phyloP scores from a whole-genome alignment of 371 early-diverging fungal genomes.

The Actinomucor elegans region DNA sequence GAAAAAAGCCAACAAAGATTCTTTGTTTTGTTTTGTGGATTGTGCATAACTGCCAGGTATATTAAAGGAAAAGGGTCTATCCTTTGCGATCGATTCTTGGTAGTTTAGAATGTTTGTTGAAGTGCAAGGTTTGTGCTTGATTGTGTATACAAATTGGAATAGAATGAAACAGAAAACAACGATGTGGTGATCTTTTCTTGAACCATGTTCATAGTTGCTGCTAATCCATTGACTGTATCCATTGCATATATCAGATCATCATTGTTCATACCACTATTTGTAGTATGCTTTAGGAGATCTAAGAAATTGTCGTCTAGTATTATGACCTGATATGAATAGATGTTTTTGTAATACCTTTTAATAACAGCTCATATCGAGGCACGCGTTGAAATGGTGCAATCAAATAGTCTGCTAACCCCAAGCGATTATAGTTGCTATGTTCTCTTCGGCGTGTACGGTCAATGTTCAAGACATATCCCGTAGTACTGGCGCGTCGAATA shows the following conservation, averaged over 20 bases:
- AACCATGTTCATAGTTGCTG: slow-evolving; percentile 16
- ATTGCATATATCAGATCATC: slow-evolving; percentile 7
- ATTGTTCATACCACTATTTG: not conserved
- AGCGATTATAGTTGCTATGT: slow-evolving; percentile 27
- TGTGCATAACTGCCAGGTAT: no score
- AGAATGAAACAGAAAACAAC: not conserved
- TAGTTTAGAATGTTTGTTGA: no score
- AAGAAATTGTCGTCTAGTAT: not conserved
- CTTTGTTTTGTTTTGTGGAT: no score
- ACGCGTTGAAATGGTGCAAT: slow-evolving; percentile 47
- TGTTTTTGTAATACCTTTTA: slow-evolving; percentile 33
- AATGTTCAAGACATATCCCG: slow-evolving; percentile 33
- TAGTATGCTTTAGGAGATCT: slow-evolving; percentile 27
- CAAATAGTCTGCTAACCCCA: slow-evolving; percentile 42
- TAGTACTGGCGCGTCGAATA: slow-evolving; percentile 36
- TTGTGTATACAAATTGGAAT: not conserved
- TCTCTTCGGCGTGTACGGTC: slow-evolving; percentile 31
- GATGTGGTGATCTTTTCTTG: slow-evolving; percentile 9
- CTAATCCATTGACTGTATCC: slow-evolving; percentile 17
- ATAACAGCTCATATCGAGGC: slow-evolving; percentile 42
- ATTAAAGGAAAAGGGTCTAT: no score
- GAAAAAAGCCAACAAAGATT: no score
- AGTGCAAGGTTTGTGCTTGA: not conserved
- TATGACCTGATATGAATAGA: not conserved
- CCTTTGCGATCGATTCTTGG: no score